phyloP scores from a whole-genome alignment of 1,284 basidiomycete genomes.

The Cryptococcus deneoformans region DNA sequence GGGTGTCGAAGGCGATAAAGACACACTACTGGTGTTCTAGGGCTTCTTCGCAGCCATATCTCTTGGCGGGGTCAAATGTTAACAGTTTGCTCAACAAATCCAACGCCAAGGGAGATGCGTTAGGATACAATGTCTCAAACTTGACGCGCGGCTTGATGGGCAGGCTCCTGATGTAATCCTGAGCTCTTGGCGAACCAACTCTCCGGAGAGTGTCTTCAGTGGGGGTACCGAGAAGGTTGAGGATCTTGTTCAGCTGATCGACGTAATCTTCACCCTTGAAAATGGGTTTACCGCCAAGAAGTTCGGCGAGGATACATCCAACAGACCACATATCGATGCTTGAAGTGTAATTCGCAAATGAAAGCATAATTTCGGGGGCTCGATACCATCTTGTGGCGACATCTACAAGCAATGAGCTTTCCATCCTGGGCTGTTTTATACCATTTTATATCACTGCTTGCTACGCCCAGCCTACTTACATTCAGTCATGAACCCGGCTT shows the following conservation, averaged over 20 bases:
- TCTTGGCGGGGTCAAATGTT: constrained; percentile 92
- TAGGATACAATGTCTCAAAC: constrained; percentile 86
- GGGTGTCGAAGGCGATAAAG: neutral
- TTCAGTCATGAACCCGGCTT: constrained; percentile 99
- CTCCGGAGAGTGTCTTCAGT: constrained; percentile 93
- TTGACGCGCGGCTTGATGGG: constrained; percentile 94
- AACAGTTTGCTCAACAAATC: constrained; percentile 89
- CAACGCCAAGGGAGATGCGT: constrained; percentile 89
- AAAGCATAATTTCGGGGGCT: constrained; percentile 96
- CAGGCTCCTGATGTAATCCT: constrained; percentile 86
- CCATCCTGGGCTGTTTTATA: neutral
- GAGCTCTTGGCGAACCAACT: constrained; percentile 84
- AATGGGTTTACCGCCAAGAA: constrained; percentile 94
- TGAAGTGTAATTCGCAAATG: constrained; percentile 83
- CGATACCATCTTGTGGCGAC: constrained; percentile 98
- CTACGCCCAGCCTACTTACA: constrained; percentile 52
- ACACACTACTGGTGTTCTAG: constrained; percentile 81
- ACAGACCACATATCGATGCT: constrained; percentile 95
- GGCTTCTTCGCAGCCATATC: constrained; percentile 94
- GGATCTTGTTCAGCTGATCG: constrained; percentile 97
- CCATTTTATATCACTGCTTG: neutral
- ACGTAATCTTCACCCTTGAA: constrained; percentile 99
- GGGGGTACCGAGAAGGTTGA: constrained; percentile 96
- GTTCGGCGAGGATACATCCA: constrained; percentile 95
- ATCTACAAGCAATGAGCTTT: constrained; percentile 26